Evolutionary conservation across 2,329 filamentous ascomycete genomes (phyloP).

Genomic region (Taxawa tesnikishii): DNA sequence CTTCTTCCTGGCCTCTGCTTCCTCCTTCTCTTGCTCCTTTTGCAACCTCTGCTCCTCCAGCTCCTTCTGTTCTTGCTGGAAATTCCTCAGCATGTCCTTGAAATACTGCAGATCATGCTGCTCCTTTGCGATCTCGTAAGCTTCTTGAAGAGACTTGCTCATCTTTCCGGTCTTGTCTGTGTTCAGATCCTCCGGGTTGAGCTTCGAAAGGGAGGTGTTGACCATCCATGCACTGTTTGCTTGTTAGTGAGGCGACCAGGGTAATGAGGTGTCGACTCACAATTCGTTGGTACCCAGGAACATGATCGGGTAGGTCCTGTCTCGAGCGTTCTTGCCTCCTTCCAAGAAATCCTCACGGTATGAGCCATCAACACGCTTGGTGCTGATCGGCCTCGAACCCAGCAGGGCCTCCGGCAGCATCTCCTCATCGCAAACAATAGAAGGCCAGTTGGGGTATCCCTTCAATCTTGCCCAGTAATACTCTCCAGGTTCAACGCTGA

Average conservation of each 20-base stretch:
- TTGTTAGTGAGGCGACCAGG: conserved; percentile 6
- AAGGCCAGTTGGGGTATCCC: conserved; percentile 89
- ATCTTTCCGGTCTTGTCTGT: conserved; percentile 60
- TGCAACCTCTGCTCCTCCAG: conserved; percentile 32
- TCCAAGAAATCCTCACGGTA: conserved; percentile 81
- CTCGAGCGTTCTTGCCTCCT: conserved; percentile 71
- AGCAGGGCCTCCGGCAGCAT: conserved; percentile 78
- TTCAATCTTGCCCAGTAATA: conserved; percentile 89
- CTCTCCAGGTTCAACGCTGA: conserved; percentile 79
- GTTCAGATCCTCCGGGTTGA: conserved; percentile 61
- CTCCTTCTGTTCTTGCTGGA: conserved; percentile 42
- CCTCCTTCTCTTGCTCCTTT: conserved; percentile 25
- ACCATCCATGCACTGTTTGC: conserved; percentile 70
- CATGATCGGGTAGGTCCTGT: conserved; percentile 89
- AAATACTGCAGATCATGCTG: conserved; percentile 68
- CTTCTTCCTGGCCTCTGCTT: conserved; percentile 23
- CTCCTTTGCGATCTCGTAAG: conserved; percentile 70
- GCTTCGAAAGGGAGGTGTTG: conserved; percentile 68
- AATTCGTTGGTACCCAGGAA: conserved; percentile 93
- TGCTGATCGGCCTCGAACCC: conserved; percentile 70
- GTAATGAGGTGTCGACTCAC: conserved; percentile 46
- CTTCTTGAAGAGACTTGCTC: conserved; percentile 64
- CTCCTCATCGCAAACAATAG: conserved; percentile 83
- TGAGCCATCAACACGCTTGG: conserved; percentile 67
- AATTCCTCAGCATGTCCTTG: conserved; percentile 60